phyloP scores from a whole-genome alignment of 305 asterid species.

The Galium porrigens region DNA sequence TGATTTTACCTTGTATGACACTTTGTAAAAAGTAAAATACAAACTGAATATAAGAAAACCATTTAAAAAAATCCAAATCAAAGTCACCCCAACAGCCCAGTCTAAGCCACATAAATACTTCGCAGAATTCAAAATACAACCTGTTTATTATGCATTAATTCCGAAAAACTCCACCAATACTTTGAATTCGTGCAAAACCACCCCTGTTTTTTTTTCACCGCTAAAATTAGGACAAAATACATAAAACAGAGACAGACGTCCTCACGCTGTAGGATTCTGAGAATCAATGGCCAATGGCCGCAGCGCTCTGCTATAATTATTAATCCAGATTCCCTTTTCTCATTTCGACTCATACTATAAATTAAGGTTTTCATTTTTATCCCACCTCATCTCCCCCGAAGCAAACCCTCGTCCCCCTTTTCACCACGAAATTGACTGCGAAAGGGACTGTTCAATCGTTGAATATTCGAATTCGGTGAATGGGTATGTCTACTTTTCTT shows the following conservation, averaged over 20 bases:
- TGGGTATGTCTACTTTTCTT: conserved; percentile 5
- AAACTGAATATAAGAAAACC: no score
- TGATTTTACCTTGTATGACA: no score
- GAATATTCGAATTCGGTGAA: neutral
- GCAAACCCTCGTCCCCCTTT: neutral
- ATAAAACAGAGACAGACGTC: neutral
- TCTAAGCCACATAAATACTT: neutral
- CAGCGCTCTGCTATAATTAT: conserved; percentile 15
- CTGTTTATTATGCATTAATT: conserved; percentile 14
- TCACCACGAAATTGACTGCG: neutral
- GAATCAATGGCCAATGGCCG: conserved; percentile 36
- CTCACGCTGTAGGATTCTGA: conserved; percentile 19
- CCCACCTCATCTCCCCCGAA: neutral
- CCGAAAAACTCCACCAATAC: neutral
- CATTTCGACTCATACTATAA: neutral
- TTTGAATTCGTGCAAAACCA: neutral
- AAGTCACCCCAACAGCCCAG: neutral
- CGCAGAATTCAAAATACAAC: neutral
- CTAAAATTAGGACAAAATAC: neutral
- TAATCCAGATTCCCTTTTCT: neutral
- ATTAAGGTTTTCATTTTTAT: neutral
- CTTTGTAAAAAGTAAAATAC: no score
- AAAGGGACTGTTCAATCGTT: neutral
- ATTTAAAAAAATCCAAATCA: no score
- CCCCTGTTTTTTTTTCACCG: neutral